A percentile compares a stretch with the other conserved stretches of the same genome.
phyloP scores from a whole-genome alignment of 2,329 filamentous ascomycete species.

The Fusarium siculi region DNA sequence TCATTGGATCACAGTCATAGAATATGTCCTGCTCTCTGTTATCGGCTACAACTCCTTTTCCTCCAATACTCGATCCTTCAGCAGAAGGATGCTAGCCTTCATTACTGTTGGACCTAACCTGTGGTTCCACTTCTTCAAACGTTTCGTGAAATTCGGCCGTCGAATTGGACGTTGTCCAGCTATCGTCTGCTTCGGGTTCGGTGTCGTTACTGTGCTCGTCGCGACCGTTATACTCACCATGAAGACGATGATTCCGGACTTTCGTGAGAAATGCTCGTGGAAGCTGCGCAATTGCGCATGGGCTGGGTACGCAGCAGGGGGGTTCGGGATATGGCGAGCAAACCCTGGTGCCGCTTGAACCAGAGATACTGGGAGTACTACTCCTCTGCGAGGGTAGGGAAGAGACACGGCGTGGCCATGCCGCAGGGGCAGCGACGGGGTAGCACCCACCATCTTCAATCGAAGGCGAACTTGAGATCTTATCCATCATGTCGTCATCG shows the following conservation, averaged over 20 bases:
- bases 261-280: slow-evolving; percentile 26
- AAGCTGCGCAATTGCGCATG: slow-evolving; percentile 36
- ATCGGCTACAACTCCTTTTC: neutral
- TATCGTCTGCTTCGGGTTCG: slow-evolving; percentile 28
- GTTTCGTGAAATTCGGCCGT: slow-evolving; percentile 22
- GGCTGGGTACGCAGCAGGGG: slow-evolving; percentile 45
- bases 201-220: slow-evolving; percentile 47
- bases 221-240: slow-evolving; percentile 57
- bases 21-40: slow-evolving; percentile 27
- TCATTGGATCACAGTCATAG: slow-evolving; percentile 26
- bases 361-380: slow-evolving; percentile 43
- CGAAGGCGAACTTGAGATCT: slow-evolving; percentile 97
- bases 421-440: slow-evolving; percentile 50
- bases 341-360: slow-evolving; percentile 39
- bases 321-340: slow-evolving; percentile 56
- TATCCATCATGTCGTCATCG: slow-evolving; percentile 96
- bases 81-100: slow-evolving; percentile 39
- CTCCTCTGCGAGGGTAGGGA: slow-evolving; percentile 52
- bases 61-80: slow-evolving; percentile 1
- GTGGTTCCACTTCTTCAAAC: neutral
- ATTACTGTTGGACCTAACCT: neutral
- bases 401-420: slow-evolving; percentile 58
- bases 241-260: slow-evolving; percentile 57
- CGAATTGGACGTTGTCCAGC: slow-evolving; percentile 13
- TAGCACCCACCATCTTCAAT: slow-evolving; percentile 97